Percentiles rank a stretch among this genome's conserved stretches.
These are phyloP conservation scores for Coleophoma crateriformis DNA, from an alignment of 2,329 filamentous ascomycete genomes.

Conservation along the genomic window DNA sequence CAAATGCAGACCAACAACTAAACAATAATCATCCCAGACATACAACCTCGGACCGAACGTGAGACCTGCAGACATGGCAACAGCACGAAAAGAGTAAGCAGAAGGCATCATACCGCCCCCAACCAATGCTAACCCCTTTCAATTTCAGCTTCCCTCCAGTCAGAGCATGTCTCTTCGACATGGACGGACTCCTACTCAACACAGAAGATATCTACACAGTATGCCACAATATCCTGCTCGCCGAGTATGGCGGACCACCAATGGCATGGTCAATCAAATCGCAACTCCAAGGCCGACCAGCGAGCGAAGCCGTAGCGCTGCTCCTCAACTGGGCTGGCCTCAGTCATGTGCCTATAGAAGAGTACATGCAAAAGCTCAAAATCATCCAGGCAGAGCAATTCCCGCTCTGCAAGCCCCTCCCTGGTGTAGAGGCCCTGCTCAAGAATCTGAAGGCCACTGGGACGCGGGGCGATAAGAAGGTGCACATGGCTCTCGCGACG, in stretches of 20 bases:
- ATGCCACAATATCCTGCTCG: slow-evolving; percentile 77
- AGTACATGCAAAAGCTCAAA: slow-evolving; percentile 56
- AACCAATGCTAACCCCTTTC: too few species aligned
- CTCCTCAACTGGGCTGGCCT: slow-evolving; percentile 80
- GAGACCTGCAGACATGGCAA: slow-evolving; percentile 5
- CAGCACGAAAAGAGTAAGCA: slow-evolving; percentile 13
- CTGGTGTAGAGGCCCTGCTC: slow-evolving; percentile 70
- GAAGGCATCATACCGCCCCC: neutral
- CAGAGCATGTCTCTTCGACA: slow-evolving; percentile 92
- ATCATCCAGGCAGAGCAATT: slow-evolving; percentile 69
- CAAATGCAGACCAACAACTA: too few species aligned
- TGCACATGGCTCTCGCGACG: slow-evolving; percentile 79
- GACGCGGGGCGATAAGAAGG: slow-evolving; percentile 35
- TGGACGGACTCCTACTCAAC: slow-evolving; percentile 94
- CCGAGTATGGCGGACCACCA: slow-evolving; percentile 62
- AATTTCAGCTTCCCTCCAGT: slow-evolving; percentile 64
- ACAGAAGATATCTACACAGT: slow-evolving; percentile 85
- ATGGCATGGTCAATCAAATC: slow-evolving; percentile 93
- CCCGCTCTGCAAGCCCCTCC: slow-evolving; percentile 64
- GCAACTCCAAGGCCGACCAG: slow-evolving; percentile 47
- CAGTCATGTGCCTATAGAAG: slow-evolving; percentile 54
- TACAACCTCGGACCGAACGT: neutral
- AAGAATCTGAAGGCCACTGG: slow-evolving; percentile 36
- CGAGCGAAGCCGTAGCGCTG: slow-evolving; percentile 44
- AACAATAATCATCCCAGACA: neutral